Evolutionary conservation across 495 filamentous ascomycete genomes (phyloP).

Genomic region (Pseudoneurospora amorphoporcata): DNA sequence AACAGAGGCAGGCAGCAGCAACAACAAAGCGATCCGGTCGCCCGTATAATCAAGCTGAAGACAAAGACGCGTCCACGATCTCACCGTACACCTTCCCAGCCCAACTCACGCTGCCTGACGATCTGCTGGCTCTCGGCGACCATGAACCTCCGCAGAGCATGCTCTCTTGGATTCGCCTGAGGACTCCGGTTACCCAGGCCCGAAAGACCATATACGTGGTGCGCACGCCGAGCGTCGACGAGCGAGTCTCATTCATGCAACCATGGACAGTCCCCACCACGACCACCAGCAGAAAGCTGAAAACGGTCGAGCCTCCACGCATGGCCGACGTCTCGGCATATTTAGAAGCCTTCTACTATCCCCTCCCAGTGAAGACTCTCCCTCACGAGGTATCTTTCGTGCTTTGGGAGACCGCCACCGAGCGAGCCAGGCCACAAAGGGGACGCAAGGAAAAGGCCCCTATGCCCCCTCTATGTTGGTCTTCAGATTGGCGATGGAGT

Average conservation of each 20-base stretch:
- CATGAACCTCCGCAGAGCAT: constrained; percentile 48
- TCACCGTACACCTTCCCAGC: constrained; percentile 40
- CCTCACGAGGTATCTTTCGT: constrained; percentile 29
- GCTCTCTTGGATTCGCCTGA: constrained; percentile 40
- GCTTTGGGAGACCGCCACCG: constrained; percentile 28
- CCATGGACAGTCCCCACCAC: constrained; percentile 26
- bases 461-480: constrained; percentile 26
- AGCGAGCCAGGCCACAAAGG: background rate
- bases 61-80: background rate
- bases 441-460: constrained; percentile 6
- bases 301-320: constrained; percentile 7
- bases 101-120: constrained; percentile 49
- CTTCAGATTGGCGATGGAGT: constrained; percentile 25
- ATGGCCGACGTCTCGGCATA: constrained; percentile 39
- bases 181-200: constrained; percentile 41
- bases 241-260: constrained; percentile 23
- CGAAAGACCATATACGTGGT: constrained; percentile 47
- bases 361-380: constrained; percentile 40
- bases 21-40: constrained; percentile 5
- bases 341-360: constrained; percentile 51
- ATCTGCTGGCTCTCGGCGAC: constrained; percentile 47
- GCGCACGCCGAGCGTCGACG: constrained; percentile 28
- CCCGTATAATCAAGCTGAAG: constrained; percentile 4
- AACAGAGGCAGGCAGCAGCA: constrained; percentile 21
- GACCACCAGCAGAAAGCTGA: background rate